Evolutionary conservation across 2,329 filamentous ascomycete genomes (phyloP).

Genomic region (Elsinoe fawcettii): DNA sequence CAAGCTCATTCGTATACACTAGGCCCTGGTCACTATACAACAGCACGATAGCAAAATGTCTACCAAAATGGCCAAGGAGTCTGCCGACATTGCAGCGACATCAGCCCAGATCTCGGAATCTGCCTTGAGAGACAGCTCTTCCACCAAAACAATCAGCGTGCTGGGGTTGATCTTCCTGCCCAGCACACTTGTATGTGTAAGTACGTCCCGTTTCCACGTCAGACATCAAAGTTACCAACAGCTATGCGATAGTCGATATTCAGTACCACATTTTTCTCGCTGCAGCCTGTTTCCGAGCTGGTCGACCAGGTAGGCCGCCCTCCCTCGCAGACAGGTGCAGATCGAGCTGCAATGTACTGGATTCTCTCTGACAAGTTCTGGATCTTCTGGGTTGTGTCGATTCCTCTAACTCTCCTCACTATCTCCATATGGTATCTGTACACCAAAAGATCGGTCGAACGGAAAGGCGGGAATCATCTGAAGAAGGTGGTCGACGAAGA

Average conservation of each 20-base stretch:
- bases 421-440: neutral
- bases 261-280: constrained; percentile 16
- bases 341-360: neutral
- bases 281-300: neutral
- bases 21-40: constrained; percentile 22
- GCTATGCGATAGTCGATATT: constrained; percentile 14
- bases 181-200: constrained; percentile 20
- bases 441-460: neutral
- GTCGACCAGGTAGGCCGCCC: neutral
- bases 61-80: neutral
- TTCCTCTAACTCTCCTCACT: constrained; percentile 4
- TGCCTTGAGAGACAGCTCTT: constrained; percentile 19
- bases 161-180: constrained; percentile 23
- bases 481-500: neutral
- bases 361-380: constrained; percentile 11
- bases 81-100: neutral
- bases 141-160: constrained; percentile 22
- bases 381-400: constrained; percentile 10
- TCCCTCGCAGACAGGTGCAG: neutral
- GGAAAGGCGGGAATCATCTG: neutral
- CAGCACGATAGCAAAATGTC: constrained; percentile 20
- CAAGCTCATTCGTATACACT: neutral
- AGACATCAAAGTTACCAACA: neutral
- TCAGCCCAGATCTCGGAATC: constrained; percentile 19
- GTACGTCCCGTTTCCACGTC: neutral